These are phyloP conservation scores for Mucor indicus DNA, from an alignment of 371 early-diverging fungal species.

Conservation along the genomic window DNA sequence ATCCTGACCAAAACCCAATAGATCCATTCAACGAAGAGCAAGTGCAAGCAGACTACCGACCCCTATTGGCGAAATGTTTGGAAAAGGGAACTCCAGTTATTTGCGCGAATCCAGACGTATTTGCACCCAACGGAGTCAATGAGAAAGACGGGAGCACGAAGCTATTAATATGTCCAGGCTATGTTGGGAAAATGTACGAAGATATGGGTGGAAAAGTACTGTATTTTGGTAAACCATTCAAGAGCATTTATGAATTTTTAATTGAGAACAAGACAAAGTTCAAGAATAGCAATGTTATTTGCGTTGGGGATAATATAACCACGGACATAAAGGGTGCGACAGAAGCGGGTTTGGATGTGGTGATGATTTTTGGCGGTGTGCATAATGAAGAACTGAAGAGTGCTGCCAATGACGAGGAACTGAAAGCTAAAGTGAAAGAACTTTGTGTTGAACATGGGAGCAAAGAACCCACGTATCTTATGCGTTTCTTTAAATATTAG, in stretches of 20 bases:
- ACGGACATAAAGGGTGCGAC: conserved; percentile 44
- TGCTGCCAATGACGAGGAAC: conserved; percentile 11
- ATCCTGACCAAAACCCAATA: conserved; percentile 11
- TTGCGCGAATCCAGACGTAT: conserved; percentile 47
- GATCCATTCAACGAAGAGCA: conserved; percentile 21
- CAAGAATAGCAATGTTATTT: conserved; percentile 17
- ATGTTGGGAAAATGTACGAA: conserved; percentile 38
- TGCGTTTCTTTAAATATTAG: conserved; percentile 24
- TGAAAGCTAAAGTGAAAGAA: conserved; percentile 9
- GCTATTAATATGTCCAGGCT: conserved; percentile 39
- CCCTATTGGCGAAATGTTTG: conserved; percentile 24
- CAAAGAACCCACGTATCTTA: conserved; percentile 29
- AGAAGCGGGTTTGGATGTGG: conserved; percentile 34
- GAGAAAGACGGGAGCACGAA: conserved; percentile 24
- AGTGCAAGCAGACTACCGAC: conserved; percentile 28
- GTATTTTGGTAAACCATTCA: conserved; percentile 45
- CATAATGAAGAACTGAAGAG: conserved; percentile 27
- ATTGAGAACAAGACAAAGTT: conserved; percentile 6
- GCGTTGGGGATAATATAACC: conserved; percentile 43
- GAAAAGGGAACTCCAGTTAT: conserved; percentile 26
- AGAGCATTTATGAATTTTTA: conserved; percentile 38
- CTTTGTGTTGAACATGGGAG: conserved; percentile 18
- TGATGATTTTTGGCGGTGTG: conserved; percentile 51
- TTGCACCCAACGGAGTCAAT: conserved; percentile 39
- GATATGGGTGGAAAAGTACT: conserved; percentile 41